Evolutionary conservation across 495 filamentous ascomycete species (phyloP).

Genomic region (Penicillium waksmanii): DNA sequence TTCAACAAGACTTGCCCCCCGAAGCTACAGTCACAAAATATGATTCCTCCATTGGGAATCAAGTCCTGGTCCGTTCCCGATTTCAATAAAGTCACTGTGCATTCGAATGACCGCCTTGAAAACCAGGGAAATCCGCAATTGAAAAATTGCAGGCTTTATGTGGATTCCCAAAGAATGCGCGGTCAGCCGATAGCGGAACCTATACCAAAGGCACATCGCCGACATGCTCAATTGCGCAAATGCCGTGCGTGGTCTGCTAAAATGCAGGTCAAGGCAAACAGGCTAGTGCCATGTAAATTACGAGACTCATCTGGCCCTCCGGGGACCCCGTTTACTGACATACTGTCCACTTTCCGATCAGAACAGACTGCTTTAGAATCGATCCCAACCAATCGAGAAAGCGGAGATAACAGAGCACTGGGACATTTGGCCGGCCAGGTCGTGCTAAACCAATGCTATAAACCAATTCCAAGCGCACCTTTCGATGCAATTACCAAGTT

Average conservation of each 20-base stretch:
- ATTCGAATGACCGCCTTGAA: neutral
- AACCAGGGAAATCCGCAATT: neutral
- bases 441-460: neutral
- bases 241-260: constrained; percentile 43
- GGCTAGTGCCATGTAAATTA: constrained; percentile 9
- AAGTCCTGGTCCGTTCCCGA: neutral
- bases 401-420: neutral
- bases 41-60: neutral
- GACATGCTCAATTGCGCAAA: constrained; percentile 17
- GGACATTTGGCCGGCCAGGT: neutral
- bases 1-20: neutral
- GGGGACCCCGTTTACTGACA: constrained; percentile 39
- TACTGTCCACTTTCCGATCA: constrained; percentile 31
- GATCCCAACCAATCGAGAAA: neutral
- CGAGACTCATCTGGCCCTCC: constrained; percentile 37
- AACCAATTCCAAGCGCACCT: neutral
- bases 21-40: neutral
- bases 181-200: neutral
- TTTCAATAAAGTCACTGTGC: neutral
- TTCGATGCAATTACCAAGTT: neutral
- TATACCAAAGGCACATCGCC: too few relatives aligned
- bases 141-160: neutral
- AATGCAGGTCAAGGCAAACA: constrained; percentile 37
- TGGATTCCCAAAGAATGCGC: neutral
- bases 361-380: constrained; percentile 18